These are phyloP conservation scores for Taphrina sp. DNA, from an alignment of 1,139 yeast genomes.

Conservation along the genomic window DNA sequence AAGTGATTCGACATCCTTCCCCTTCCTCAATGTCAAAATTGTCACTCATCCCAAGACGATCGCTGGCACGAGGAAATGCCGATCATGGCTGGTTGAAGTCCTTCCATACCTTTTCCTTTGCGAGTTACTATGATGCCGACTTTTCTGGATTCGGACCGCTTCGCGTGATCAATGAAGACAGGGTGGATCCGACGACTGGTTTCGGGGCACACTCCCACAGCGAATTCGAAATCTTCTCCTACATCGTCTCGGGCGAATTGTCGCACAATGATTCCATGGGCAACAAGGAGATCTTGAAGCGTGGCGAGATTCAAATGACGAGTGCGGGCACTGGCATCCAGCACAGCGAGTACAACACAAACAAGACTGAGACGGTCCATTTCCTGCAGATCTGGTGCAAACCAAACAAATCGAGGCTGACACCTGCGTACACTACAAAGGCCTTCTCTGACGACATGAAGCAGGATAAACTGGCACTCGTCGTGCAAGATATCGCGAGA, in stretches of 20 bases:
- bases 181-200: constrained; percentile 26
- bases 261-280: constrained; percentile 32
- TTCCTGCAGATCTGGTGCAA: constrained; percentile 33
- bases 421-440: constrained; percentile 29
- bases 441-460: constrained; percentile 22
- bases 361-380: constrained; percentile 16
- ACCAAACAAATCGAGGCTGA: constrained; percentile 18
- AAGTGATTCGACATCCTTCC: no score
- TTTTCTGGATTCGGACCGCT: constrained; percentile 21
- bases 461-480: constrained; percentile 9
- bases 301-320: constrained; percentile 31
- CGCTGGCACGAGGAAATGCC: constrained; percentile 26
- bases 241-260: constrained; percentile 25
- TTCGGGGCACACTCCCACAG: constrained; percentile 31
- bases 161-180: constrained; percentile 33
- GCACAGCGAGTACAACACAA: constrained; percentile 33
- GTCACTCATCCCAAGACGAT: constrained; percentile 18
- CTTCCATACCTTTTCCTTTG: constrained; percentile 29
- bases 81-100: constrained; percentile 33
- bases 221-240: constrained; percentile 29
- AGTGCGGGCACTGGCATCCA: constrained; percentile 33
- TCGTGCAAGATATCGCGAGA: constrained; percentile 12
- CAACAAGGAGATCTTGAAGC: constrained; percentile 26
- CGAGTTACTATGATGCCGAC: constrained; percentile 20
- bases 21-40: background rate